Percentiles rank a stretch among this genome's conserved stretches.
Conservation (phyloP, 2,329 filamentous ascomycete species). For the Sarocladium strictum region DNA sequence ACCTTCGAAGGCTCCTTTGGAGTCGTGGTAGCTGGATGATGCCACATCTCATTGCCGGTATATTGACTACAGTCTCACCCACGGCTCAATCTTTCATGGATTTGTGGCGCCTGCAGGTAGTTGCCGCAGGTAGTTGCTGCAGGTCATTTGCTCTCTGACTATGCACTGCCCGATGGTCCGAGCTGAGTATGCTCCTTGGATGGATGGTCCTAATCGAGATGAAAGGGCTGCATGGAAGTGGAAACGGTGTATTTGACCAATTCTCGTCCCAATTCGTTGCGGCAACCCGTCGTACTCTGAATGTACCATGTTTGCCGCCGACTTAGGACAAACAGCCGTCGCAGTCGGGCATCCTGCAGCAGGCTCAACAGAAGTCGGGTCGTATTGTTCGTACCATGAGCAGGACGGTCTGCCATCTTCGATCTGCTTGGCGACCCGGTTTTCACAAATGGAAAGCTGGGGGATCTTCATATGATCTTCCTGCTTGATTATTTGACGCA, state of each 20-base stretch:
- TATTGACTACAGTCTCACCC: background rate
- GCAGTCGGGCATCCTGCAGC: background rate
- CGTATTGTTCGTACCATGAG: background rate
- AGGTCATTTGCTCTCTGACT: background rate
- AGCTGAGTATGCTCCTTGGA: background rate
- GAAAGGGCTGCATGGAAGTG: background rate
- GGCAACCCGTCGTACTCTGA: background rate
- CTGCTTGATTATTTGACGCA: background rate
- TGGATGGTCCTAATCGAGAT: background rate
- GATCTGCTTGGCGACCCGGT: background rate
- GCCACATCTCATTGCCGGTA: background rate
- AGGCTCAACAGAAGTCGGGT: background rate
- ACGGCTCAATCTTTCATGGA: background rate
- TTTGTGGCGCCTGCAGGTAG: slow-evolving; percentile 1
- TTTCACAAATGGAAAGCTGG: background rate
- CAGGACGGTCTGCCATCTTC: background rate
- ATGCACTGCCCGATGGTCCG: slow-evolving; percentile 2
- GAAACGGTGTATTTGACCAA: background rate
- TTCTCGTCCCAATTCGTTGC: background rate
- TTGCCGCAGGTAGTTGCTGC: no score
- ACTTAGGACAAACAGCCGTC: background rate
- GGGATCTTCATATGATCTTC: slow-evolving; percentile 8
- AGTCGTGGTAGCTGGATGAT: no score
- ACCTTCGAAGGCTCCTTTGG: no score
- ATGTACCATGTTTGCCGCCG: background rate